phyloP scores from a whole-genome alignment of 2,329 filamentous ascomycete genomes.

The Setomelanomma holmii region DNA sequence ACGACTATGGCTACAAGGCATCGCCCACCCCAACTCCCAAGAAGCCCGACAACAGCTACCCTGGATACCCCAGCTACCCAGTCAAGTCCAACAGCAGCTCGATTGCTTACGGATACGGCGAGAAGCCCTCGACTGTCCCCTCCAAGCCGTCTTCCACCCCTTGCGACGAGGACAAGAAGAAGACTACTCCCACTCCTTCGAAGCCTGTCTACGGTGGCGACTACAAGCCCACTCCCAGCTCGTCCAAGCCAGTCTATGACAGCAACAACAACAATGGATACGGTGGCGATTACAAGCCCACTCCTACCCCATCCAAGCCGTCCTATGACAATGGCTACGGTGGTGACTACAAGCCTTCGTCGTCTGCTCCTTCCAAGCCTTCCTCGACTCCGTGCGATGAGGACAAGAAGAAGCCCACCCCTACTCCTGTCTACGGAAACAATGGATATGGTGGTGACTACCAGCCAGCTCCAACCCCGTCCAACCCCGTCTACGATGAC shows the following conservation, averaged over 20 bases:
- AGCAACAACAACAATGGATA: neutral
- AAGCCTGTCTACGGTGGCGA: neutral
- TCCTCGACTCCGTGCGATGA: constrained; percentile 19
- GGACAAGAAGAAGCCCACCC: constrained; percentile 11
- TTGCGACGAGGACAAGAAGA: constrained; percentile 6
- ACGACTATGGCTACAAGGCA: constrained; percentile 15
- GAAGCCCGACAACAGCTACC: constrained; percentile 14
- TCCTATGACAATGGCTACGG: constrained; percentile 1
- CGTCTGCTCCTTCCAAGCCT: constrained; percentile 5
- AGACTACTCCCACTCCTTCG: neutral
- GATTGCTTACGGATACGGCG: too few relatives aligned
- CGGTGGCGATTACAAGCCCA: neutral
- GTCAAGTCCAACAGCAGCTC: constrained; percentile 9
- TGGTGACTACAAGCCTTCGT: constrained; percentile 1
- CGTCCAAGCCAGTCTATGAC: neutral
- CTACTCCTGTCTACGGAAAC: constrained; percentile 5
- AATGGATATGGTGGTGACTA: neutral
- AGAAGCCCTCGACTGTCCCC: too few relatives aligned
- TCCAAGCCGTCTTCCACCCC: constrained; percentile 2
- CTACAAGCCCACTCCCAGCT: neutral
- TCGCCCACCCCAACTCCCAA: constrained; percentile 10
- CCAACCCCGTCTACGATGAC: neutral
- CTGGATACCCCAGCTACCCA: constrained; percentile 2
- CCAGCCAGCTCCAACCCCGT: constrained; percentile 2
- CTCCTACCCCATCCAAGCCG: neutral